Conservation (phyloP, 106 monocot genomes). For the Dendrobium chrysotoxum region DNA sequence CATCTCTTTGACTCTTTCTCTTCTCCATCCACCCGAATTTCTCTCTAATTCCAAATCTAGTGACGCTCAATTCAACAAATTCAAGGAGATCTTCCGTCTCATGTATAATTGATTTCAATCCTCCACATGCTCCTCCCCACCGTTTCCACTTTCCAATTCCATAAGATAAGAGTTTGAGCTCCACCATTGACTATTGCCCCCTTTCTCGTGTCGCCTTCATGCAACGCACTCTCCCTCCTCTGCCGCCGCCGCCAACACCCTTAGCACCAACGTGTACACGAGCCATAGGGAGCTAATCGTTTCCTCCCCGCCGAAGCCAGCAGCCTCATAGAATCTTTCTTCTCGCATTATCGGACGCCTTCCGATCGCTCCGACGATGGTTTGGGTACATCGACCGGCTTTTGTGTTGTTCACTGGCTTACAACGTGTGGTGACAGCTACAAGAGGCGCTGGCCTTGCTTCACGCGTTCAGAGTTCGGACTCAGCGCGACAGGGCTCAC, state of each 20-base stretch:
- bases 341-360: no score
- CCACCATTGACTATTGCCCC: slow-evolving; percentile 9
- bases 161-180: slow-evolving; percentile 15
- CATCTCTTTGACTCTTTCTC: no score
- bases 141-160: not conserved
- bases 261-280: slow-evolving; percentile 6
- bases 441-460: no score
- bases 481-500: no score
- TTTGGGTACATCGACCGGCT: slow-evolving; percentile 6
- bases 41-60: no score
- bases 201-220: not conserved
- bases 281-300: slow-evolving; percentile 18
- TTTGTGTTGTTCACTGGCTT: slow-evolving; percentile 12
- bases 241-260: not conserved
- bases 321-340: not conserved
- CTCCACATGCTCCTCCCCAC: not conserved
- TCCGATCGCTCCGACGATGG: not conserved
- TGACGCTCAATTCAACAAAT: no score
- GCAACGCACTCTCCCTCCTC: not conserved
- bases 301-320: slow-evolving; percentile 1
- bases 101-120: not conserved
- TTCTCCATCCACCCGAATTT: no score
- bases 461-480: no score
- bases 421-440: no score
- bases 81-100: no score